A percentile compares a stretch with the other conserved stretches of the same genome.
Conservation (phyloP, 2,329 filamentous ascomycete genomes). For the Calcarisporium arbuscula region DNA sequence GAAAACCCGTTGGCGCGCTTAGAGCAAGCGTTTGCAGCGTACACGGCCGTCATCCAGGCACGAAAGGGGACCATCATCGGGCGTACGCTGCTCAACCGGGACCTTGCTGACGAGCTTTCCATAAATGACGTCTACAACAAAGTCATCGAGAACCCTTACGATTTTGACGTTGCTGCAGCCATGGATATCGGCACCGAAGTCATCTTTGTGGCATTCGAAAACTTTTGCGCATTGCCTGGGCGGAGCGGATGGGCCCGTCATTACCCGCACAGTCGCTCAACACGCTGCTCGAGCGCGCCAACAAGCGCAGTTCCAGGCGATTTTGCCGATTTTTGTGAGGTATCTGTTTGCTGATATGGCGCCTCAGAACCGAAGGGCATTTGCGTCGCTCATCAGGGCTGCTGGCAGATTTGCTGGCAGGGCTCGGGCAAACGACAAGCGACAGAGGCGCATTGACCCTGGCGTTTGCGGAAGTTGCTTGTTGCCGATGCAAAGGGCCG, state of each 20-base stretch:
- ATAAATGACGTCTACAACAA: conserved; percentile 90
- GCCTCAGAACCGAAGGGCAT: conserved; percentile 67
- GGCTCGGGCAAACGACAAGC: conserved; percentile 85
- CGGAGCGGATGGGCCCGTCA: conserved; percentile 78
- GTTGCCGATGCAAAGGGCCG: conserved; percentile 69
- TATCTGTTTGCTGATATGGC: conserved; percentile 60
- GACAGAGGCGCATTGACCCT: conserved; percentile 83
- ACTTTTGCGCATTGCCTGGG: conserved; percentile 87
- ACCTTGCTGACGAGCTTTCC: conserved; percentile 65
- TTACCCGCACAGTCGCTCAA: conserved; percentile 66
- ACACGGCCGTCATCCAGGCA: conserved; percentile 73
- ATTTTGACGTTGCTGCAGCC: conserved; percentile 67
- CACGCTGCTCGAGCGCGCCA: conserved; percentile 63
- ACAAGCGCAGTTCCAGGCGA: conserved; percentile 64
- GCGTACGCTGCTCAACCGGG: conserved; percentile 64
- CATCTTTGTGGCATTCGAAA: conserved; percentile 88
- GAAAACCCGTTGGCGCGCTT: conserved; percentile 65
- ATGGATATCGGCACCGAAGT: conserved; percentile 74
- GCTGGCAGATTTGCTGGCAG: conserved; percentile 78
- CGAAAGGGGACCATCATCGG: conserved; percentile 84
- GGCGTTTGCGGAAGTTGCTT: conserved; percentile 81
- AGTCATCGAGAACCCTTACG: conserved; percentile 75
- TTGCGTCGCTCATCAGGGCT: conserved; percentile 79
- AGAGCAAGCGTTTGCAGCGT: conserved; percentile 80
- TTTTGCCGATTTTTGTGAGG: conserved; percentile 63